Evolutionary conservation across 2,329 filamentous ascomycete genomes (phyloP).

Genomic region (Apiospora saccharicola): DNA sequence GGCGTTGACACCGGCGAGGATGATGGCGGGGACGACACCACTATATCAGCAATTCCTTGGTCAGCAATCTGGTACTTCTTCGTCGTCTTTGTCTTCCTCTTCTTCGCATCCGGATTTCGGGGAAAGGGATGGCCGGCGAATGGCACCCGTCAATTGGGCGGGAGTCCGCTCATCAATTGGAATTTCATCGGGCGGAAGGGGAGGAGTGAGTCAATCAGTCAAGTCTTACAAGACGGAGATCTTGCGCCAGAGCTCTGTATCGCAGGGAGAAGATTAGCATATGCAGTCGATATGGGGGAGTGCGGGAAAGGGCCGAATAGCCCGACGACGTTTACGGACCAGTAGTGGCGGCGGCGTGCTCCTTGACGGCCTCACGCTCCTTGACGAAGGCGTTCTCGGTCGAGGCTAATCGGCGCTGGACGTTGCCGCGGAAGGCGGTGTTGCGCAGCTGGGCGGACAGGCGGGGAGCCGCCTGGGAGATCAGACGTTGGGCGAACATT

Average conservation of each 20-base stretch:
- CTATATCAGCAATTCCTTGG: slow-evolving; percentile 52
- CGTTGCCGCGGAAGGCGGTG: slow-evolving; percentile 59
- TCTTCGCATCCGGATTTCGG: background rate
- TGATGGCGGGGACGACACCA: slow-evolving; percentile 75
- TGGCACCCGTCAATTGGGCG: background rate
- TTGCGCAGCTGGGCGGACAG: slow-evolving; percentile 65
- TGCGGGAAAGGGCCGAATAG: background rate
- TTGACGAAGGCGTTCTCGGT: slow-evolving; percentile 93
- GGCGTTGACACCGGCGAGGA: slow-evolving; percentile 80
- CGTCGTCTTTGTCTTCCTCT: background rate
- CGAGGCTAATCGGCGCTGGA: slow-evolving; percentile 77
- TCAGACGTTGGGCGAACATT: slow-evolving; percentile 71
- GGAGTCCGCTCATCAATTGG: background rate
- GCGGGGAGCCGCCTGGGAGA: slow-evolving; percentile 70
- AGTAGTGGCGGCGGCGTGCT: slow-evolving; percentile 84
- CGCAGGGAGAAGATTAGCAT: slow-evolving; percentile 30
- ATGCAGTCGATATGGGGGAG: background rate
- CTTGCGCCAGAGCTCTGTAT: slow-evolving; percentile 89
- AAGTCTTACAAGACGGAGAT: slow-evolving; percentile 89
- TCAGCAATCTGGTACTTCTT: background rate
- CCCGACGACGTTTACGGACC: slow-evolving; percentile 62
- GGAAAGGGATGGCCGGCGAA: background rate
- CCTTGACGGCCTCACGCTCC: slow-evolving; percentile 89
- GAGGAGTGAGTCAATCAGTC: slow-evolving; percentile 24
- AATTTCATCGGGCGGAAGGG: background rate